Conservation (phyloP, 2,329 filamentous ascomycete species). For the Epichloe festucae region DNA sequence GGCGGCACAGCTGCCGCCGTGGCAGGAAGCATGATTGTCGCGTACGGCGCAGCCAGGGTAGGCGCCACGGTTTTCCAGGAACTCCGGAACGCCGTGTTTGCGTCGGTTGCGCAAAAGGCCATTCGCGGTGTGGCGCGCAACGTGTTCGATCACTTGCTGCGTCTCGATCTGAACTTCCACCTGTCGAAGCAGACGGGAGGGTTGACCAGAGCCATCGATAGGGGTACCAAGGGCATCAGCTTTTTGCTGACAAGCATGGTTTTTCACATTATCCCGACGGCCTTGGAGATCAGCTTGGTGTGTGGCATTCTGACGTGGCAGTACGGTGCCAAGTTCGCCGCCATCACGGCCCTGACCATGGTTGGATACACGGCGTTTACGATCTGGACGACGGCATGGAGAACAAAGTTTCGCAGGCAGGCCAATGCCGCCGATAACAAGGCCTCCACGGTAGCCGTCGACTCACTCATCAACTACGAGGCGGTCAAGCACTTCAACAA, state of each 20-base stretch:
- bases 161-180: slow-evolving; percentile 86
- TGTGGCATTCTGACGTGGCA: slow-evolving; percentile 95
- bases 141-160: slow-evolving; percentile 82
- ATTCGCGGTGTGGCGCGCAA: slow-evolving; percentile 83
- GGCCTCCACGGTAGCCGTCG: slow-evolving; percentile 87
- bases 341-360: slow-evolving; percentile 86
- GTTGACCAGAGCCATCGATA: slow-evolving; percentile 83
- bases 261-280: slow-evolving; percentile 89
- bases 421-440: slow-evolving; percentile 94
- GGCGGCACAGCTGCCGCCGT: slow-evolving; percentile 85
- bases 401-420: slow-evolving; percentile 89
- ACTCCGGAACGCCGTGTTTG: slow-evolving; percentile 89
- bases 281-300: slow-evolving; percentile 86
- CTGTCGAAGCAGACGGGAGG: slow-evolving; percentile 89
- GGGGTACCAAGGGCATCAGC: slow-evolving; percentile 96
- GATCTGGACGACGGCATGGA: slow-evolving; percentile 90
- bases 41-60: slow-evolving; percentile 80
- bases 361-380: slow-evolving; percentile 91
- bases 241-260: slow-evolving; percentile 97
- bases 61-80: slow-evolving; percentile 86
- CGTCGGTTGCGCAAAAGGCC: slow-evolving; percentile 91
- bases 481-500: slow-evolving; percentile 99
- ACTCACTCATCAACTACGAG: slow-evolving; percentile 97
- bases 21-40: slow-evolving; percentile 84
- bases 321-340: slow-evolving; percentile 83